Percentiles rank a stretch among this genome's conserved stretches.
These are phyloP conservation scores for Pythium brassicae DNA, from an alignment of 352 stramenopile genomes.

Conservation along the genomic window DNA sequence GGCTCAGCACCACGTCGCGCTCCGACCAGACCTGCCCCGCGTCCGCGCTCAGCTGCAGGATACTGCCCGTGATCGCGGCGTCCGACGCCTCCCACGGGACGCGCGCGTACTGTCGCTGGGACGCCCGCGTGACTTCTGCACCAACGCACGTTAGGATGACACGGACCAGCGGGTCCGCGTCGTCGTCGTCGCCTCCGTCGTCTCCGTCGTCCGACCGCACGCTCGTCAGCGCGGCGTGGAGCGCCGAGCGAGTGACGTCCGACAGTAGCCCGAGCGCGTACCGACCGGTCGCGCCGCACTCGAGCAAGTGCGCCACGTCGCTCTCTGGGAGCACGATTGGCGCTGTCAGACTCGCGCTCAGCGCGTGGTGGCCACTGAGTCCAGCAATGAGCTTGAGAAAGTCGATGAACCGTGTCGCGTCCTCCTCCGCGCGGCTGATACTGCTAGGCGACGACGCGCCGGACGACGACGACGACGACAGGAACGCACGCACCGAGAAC, in stretches of 20 bases:
- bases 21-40: conserved; percentile 74
- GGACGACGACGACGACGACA: conserved; percentile 11
- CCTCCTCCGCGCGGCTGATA: conserved; percentile 16
- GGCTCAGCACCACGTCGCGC: conserved; percentile 71
- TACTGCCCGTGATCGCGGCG: conserved; percentile 58
- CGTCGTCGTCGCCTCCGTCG: conserved; percentile 9
- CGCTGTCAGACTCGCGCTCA: conserved; percentile 21
- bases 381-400: conserved; percentile 84
- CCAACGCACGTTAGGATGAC: conserved; percentile 58
- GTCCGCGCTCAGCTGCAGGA: conserved; percentile 70
- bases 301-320: conserved; percentile 47
- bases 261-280: conserved; percentile 49
- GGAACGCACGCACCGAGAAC: conserved; percentile 52
- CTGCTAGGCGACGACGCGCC: no score
- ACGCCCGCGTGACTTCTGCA: conserved; percentile 59
- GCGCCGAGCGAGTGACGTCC: conserved; percentile 37
- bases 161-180: conserved; percentile 34
- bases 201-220: no score
- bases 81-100: conserved; percentile 82
- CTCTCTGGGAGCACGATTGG: conserved; percentile 26
- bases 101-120: conserved; percentile 71
- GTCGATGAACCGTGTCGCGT: conserved; percentile 59
- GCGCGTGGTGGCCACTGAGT: conserved; percentile 45
- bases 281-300: conserved; percentile 53
- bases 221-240: conserved; percentile 30